phyloP scores from a whole-genome alignment of 2,329 filamentous ascomycete genomes.

The Curvularia verruculosa region DNA sequence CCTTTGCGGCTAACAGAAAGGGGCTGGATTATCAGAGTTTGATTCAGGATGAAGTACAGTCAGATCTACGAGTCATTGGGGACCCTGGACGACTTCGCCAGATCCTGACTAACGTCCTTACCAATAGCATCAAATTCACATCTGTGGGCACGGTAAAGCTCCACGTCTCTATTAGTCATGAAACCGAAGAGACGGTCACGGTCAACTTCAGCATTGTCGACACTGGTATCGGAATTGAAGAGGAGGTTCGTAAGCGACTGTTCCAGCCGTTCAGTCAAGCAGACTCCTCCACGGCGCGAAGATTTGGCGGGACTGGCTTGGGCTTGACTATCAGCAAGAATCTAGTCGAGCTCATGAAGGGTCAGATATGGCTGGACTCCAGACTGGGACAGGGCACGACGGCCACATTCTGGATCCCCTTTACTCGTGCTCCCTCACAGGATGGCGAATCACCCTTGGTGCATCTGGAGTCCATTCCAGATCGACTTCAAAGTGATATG shows the following conservation, averaged over 20 bases:
- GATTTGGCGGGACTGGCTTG: slow-evolving; percentile 79
- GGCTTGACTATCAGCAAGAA: slow-evolving; percentile 84
- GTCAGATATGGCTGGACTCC: slow-evolving; percentile 73
- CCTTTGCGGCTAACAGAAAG: slow-evolving; percentile 81
- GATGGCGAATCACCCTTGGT: slow-evolving; percentile 60
- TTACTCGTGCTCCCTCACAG: slow-evolving; percentile 69
- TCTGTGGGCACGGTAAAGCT: slow-evolving; percentile 58
- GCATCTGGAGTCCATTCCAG: slow-evolving; percentile 68
- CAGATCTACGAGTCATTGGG: slow-evolving; percentile 79
- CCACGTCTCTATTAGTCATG: slow-evolving; percentile 66
- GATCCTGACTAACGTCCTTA: slow-evolving; percentile 79
- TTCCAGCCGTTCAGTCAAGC: slow-evolving; percentile 85
- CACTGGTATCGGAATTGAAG: slow-evolving; percentile 81
- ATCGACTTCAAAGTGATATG: slow-evolving; percentile 64
- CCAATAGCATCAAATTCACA: slow-evolving; percentile 55
- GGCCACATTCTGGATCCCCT: slow-evolving; percentile 78
- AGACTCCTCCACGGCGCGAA: slow-evolving; percentile 76
- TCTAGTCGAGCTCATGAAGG: slow-evolving; percentile 76
- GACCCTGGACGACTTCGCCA: slow-evolving; percentile 85
- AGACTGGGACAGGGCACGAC: slow-evolving; percentile 71
- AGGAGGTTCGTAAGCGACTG: slow-evolving; percentile 72
- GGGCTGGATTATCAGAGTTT: slow-evolving; percentile 74
- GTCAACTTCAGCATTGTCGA: slow-evolving; percentile 77
- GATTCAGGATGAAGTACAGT: slow-evolving; percentile 66
- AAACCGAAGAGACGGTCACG: slow-evolving; percentile 68